phyloP scores from a whole-genome alignment of 805 yeast species.

The Wickerhamomyces queroliae region DNA sequence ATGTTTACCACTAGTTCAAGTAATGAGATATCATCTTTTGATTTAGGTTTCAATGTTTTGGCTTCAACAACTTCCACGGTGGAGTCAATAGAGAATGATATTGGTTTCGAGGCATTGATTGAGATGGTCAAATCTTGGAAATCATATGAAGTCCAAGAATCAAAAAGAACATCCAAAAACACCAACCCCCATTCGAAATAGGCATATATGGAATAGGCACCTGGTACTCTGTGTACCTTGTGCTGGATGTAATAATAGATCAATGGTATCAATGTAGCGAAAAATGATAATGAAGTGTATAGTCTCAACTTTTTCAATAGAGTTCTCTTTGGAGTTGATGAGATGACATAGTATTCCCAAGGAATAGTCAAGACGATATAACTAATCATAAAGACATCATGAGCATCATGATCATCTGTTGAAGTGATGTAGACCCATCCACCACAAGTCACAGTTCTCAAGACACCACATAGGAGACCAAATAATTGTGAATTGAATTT shows the following conservation, averaged over 20 bases:
- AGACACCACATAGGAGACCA: conserved; percentile 56
- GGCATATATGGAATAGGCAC: conserved; percentile 95
- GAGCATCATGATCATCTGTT: conserved; percentile 95
- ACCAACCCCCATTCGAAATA: conserved; percentile 93
- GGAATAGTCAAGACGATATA: conserved; percentile 88
- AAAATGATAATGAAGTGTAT: conserved; percentile 54
- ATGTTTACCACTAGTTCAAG: conserved; percentile 37
- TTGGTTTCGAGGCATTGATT: conserved; percentile 12
- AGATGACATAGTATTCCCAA: conserved; percentile 69
- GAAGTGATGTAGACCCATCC: conserved; percentile 98
- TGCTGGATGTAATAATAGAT: conserved; percentile 89
- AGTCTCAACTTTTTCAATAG: conserved; percentile 48
- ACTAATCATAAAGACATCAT: conserved; percentile 90
- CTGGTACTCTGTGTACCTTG: conserved; percentile 78
- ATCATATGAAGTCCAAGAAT: conserved; percentile 70
- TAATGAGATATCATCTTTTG: conserved; percentile 21
- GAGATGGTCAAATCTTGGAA: conserved; percentile 55
- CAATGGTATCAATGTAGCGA: conserved; percentile 71
- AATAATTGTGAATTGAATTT: conserved; percentile 29
- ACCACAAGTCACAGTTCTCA: conserved; percentile 94
- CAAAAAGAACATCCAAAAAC: conserved; percentile 78
- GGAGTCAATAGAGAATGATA: conserved; percentile 14
- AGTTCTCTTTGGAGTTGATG: conserved; percentile 41
- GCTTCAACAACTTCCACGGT: not conserved
- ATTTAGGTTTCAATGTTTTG: conserved; percentile 14